Evolutionary conservation across 495 filamentous ascomycete genomes (phyloP).

Genomic region (Tetracladium setigerum): DNA sequence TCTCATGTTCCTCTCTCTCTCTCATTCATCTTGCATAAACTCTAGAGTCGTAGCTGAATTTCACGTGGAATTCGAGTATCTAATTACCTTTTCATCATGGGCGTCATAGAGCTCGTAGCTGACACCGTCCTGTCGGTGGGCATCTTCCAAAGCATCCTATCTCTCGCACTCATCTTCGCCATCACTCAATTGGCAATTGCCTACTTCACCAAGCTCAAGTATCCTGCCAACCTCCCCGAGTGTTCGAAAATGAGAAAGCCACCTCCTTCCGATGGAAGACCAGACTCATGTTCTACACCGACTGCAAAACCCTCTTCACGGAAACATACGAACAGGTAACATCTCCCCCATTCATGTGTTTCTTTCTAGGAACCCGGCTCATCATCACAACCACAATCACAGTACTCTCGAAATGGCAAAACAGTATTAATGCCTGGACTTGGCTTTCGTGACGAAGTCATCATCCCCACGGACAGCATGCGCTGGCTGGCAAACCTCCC

Average conservation of each 20-base stretch:
- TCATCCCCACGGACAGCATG: constrained; percentile 10
- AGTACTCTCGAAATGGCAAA: constrained; percentile 26
- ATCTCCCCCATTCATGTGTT: not conserved
- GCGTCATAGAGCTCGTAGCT: too few relatives aligned
- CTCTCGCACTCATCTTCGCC: too few relatives aligned
- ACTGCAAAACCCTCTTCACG: constrained; percentile 16
- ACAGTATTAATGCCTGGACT: constrained; percentile 29
- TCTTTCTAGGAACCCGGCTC: too few relatives aligned
- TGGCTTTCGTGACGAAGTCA: constrained; percentile 26
- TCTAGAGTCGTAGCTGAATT: too few relatives aligned
- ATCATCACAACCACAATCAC: not conserved
- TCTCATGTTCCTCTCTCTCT: too few relatives aligned
- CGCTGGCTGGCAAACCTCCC: not conserved
- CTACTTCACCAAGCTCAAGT: not conserved
- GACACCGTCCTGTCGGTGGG: too few relatives aligned
- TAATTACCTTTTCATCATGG: too few relatives aligned
- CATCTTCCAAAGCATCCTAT: too few relatives aligned
- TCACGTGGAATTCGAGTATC: too few relatives aligned
- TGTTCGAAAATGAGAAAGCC: constrained; percentile 16
- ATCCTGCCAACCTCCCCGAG: constrained; percentile 18
- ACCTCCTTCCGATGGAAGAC: constrained; percentile 18
- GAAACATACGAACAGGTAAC: constrained; percentile 22
- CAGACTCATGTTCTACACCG: constrained; percentile 15
- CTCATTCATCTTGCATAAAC: too few relatives aligned
- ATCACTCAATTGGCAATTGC: too few relatives aligned